These are phyloP conservation scores for Naganishia onofrii DNA, from an alignment of 768 basidiomycete genomes.

Conservation along the genomic window DNA sequence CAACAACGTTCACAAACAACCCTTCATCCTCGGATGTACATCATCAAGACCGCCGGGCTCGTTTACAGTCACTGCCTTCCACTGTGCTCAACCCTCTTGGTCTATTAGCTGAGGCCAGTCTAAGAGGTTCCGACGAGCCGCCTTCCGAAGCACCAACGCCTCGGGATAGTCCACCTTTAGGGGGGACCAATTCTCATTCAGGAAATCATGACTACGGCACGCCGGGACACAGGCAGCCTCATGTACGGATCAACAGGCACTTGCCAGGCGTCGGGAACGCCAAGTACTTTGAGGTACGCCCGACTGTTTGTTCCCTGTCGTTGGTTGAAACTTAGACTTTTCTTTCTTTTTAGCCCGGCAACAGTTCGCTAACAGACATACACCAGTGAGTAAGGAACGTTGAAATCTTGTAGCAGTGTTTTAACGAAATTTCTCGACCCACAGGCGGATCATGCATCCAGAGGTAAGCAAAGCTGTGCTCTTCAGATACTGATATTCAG, in stretches of 20 bases:
- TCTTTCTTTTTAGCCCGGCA: constrained; percentile 53
- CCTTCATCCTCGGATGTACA: constrained; percentile 7
- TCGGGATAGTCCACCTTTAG: background rate
- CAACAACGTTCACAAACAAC: constrained; percentile 9
- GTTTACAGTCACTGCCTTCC: constrained; percentile 86
- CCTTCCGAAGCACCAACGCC: constrained; percentile 39
- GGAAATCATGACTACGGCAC: background rate
- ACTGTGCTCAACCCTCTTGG: constrained; percentile 89
- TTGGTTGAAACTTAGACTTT: constrained; percentile 71
- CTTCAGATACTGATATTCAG: background rate
- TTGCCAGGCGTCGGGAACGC: constrained; percentile 30
- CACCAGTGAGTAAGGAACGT: constrained; percentile 3
- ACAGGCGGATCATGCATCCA: constrained; percentile 73
- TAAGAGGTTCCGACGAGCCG: constrained; percentile 29
- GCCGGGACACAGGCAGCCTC: background rate
- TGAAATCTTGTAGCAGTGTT: background rate
- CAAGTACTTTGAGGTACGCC: constrained; percentile 80
- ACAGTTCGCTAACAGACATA: constrained; percentile 9
- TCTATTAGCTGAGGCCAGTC: constrained; percentile 81
- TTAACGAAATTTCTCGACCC: background rate
- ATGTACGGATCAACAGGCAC: constrained; percentile 50
- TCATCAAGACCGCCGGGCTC: constrained; percentile 52
- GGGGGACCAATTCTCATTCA: background rate
- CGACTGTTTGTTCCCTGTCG: constrained; percentile 89
- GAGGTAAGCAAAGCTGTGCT: constrained; percentile 24